A percentile compares a stretch with the other conserved stretches of the same genome.
Conservation (phyloP, 1,284 basidiomycete genomes). For the Schizophyllum amplum region DNA sequence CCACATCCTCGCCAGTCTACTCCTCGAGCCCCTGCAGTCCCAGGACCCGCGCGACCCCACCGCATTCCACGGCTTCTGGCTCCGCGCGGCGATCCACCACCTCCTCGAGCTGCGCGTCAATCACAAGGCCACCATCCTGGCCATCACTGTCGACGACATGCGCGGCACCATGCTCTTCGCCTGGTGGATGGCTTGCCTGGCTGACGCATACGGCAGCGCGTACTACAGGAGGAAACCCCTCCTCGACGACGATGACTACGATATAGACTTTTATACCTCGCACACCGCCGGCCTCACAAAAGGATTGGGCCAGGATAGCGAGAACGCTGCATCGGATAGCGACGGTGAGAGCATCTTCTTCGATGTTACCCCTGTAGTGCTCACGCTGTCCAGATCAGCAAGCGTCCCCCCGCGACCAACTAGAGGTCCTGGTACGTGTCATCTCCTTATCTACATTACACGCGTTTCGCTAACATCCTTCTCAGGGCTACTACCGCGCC, state of each 20-base stretch:
- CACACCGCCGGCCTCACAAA: constrained; percentile 30
- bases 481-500: constrained; percentile 70
- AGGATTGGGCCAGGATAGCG: too few relatives aligned
- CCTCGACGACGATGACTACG: constrained; percentile 44
- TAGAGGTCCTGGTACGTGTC: constrained; percentile 43
- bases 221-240: constrained; percentile 40
- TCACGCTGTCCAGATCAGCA: too few relatives aligned
- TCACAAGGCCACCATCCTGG: constrained; percentile 63
- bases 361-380: too few relatives aligned
- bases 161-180: constrained; percentile 79
- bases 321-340: too few relatives aligned
- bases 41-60: constrained; percentile 39
- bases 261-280: constrained; percentile 75
- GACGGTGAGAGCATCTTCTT: too few relatives aligned
- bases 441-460: constrained; percentile 6
- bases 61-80: constrained; percentile 73
- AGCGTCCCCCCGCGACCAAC: constrained; percentile 68
- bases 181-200: constrained; percentile 68
- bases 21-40: constrained; percentile 72
- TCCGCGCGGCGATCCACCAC: constrained; percentile 68
- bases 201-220: constrained; percentile 38
- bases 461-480: constrained; percentile 6
- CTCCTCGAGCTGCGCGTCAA: constrained; percentile 75
- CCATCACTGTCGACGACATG: constrained; percentile 32
- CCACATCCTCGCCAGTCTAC: constrained; percentile 69